Evolutionary conservation across 345 rosid genomes (phyloP).

Genomic region (Schrenkiella parvula): DNA sequence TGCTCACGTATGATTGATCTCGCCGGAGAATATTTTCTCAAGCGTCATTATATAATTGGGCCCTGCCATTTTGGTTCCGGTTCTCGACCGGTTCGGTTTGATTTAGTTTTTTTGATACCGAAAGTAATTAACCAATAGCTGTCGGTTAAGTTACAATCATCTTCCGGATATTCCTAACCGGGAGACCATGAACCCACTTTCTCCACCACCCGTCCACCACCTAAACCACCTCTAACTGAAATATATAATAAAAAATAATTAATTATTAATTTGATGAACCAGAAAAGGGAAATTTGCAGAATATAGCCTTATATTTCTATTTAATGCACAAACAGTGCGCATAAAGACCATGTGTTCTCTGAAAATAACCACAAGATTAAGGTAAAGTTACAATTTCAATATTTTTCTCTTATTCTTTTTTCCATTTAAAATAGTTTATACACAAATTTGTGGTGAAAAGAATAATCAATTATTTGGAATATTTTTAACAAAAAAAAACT

Average conservation of each 20-base stretch:
- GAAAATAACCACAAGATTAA: too few species aligned
- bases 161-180: not conserved
- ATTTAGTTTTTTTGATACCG: not conserved
- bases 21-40: not conserved
- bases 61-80: not conserved
- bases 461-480: too few species aligned
- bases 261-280: not conserved
- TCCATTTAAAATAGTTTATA: too few species aligned
- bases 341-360: too few species aligned
- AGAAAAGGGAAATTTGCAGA: not conserved
- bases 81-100: not conserved
- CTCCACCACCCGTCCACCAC: constrained; percentile 7
- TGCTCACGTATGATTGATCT: not conserved
- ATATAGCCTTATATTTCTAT: not conserved
- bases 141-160: not conserved
- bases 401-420: too few species aligned
- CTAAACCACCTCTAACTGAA: not conserved
- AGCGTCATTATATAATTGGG: not conserved
- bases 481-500: too few species aligned
- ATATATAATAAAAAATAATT: not conserved
- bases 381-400: too few species aligned
- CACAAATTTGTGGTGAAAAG: too few species aligned
- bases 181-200: constrained; percentile 1
- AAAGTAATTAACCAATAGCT: not conserved
- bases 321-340: not conserved